Evolutionary conservation across 1,139 yeast genomes (phyloP).

Genomic region (Yamadazyma mexicana): DNA sequence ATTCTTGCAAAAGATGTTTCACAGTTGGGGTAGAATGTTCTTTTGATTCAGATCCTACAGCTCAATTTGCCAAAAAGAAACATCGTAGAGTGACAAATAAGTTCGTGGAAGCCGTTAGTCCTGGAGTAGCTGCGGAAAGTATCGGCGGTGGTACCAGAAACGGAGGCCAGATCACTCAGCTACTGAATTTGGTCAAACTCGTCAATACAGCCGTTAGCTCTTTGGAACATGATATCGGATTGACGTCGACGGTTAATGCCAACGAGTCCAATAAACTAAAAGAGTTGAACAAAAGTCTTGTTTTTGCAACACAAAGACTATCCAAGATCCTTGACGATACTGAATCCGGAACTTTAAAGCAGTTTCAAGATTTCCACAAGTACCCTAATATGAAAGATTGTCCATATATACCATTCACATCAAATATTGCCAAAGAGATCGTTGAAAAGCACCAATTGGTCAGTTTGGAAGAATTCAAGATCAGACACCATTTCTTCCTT

Average conservation of each 20-base stretch:
- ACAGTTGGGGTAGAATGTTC: slow-evolving; percentile 47
- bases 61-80: slow-evolving; percentile 26
- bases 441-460: slow-evolving; percentile 23
- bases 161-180: slow-evolving; percentile 17
- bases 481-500: slow-evolving; percentile 35
- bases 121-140: slow-evolving; percentile 17
- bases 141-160: slow-evolving; percentile 16
- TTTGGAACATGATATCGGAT: slow-evolving; percentile 16
- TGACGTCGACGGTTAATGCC: slow-evolving; percentile 12
- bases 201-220: slow-evolving; percentile 16
- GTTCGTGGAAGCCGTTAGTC: slow-evolving; percentile 14
- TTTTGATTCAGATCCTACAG: slow-evolving; percentile 49
- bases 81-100: slow-evolving; percentile 13
- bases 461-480: slow-evolving; percentile 26
- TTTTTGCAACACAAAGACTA: slow-evolving; percentile 7
- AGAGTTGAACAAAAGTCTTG: slow-evolving; percentile 6
- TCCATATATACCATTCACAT: slow-evolving; percentile 40
- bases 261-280: slow-evolving; percentile 11
- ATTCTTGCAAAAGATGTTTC: slow-evolving; percentile 48
- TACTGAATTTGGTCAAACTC: slow-evolving; percentile 14
- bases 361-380: slow-evolving; percentile 18
- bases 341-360: slow-evolving; percentile 12
- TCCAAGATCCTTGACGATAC: slow-evolving; percentile 11
- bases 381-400: slow-evolving; percentile 16
- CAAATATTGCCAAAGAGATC: slow-evolving; percentile 44